Conservation (phyloP, 345 rosid genomes). For the Mercurialis annua region DNA sequence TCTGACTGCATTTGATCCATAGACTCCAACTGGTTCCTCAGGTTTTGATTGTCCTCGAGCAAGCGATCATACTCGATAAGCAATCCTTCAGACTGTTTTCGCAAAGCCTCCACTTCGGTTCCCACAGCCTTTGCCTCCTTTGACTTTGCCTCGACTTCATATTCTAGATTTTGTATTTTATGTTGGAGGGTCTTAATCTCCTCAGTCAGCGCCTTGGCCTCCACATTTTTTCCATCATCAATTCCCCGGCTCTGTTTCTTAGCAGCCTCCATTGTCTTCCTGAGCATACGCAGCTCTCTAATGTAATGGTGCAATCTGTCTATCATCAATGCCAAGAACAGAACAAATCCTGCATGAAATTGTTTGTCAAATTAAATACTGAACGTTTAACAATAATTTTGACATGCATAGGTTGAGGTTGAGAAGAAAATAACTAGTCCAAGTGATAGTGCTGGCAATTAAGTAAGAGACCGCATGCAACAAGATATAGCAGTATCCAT, state of each 20-base stretch:
- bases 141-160: slow-evolving; percentile 44
- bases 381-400: neutral
- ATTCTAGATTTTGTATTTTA: slow-evolving; percentile 49
- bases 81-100: slow-evolving; percentile 69
- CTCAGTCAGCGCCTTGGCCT: slow-evolving; percentile 44
- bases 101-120: slow-evolving; percentile 57
- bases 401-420: neutral
- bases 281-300: slow-evolving; percentile 65
- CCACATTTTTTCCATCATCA: slow-evolving; percentile 52
- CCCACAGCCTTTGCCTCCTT: slow-evolving; percentile 54
- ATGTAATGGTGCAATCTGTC: slow-evolving; percentile 87
- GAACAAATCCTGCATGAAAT: slow-evolving; percentile 57
- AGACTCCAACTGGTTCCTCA: slow-evolving; percentile 60
- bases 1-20: slow-evolving; percentile 34
- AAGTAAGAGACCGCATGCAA: neutral
- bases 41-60: slow-evolving; percentile 69
- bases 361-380: neutral
- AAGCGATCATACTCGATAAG: slow-evolving; percentile 66
- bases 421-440: neutral
- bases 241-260: slow-evolving; percentile 65
- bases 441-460: neutral
- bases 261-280: slow-evolving; percentile 72
- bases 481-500: neutral
- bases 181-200: slow-evolving; percentile 41
- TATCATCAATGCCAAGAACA: slow-evolving; percentile 75